Base-by-base conservation (phyloP, 202 grass and related monocot genomes). In the Musa balbisiana region DNA sequence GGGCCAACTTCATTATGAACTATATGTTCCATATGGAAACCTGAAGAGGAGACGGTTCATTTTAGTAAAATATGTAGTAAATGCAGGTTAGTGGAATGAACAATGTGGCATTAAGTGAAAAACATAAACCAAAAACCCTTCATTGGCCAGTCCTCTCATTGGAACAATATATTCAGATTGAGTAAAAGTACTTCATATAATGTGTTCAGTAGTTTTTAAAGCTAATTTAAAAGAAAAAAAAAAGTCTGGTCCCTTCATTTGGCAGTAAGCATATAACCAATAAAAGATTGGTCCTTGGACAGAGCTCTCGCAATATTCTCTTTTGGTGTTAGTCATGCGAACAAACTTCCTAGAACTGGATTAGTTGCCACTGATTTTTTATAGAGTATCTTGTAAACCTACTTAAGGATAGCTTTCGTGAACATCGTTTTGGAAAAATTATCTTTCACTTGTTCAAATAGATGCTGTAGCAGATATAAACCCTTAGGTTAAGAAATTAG, bases 1-100 rank as follows among this genome's bases (percentile, higher is more conserved):
- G 94, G 89, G 50, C 89, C 91, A 76, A 83, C 83, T 80, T 82
- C 95, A 83, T 68, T 74, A 49, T 80, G 79, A 87, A 84, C 70
- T 69, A 72, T 79, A 25, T 87, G 82, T 13, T 81, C 73, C 88
- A 87, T 90, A 58, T 22, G 53, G 51, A 51, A 55, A 51, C 76
- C 76, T 78, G 76, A 8, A 43, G 21, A 68, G 22, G 20, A 76
- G 11, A 16, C 8, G 10, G 27, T 8, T 27, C 11, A 33, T 73
- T 54, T 55, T 1, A 60, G 56, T 60, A 4, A 60, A 19, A 60
- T 43, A 43, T 43, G 33, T 43, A 43, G 33, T 43, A 60, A 20
- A 60, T 19, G 17, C 2, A 60, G 16, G 3, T 60, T 60, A n/a
- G 6, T 17, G n/a, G 16, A 8, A 60, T 60, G 56, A 17, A 19